Evolutionary conservation across 202 grass and related monocot genomes (phyloP).

Genomic region (Hordeum pubiflorum): DNA sequence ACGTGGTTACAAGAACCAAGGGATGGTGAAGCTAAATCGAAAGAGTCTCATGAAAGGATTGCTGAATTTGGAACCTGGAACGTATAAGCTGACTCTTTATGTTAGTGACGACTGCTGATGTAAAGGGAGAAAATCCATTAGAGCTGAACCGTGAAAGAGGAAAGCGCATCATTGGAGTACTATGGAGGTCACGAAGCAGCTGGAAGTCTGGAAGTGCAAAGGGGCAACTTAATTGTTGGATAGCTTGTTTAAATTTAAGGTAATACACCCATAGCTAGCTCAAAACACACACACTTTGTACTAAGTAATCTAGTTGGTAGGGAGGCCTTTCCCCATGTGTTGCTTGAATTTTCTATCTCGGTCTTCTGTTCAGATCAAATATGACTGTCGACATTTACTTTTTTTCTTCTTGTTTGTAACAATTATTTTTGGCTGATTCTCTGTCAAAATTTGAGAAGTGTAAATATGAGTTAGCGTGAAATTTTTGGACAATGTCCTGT

Average conservation of each 20-base stretch:
- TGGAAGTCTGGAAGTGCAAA: background rate
- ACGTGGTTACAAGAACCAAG: background rate
- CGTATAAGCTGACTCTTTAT: background rate
- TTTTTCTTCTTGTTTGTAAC: background rate
- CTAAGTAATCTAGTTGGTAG: background rate
- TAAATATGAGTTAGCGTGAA: background rate
- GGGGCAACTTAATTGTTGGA: background rate
- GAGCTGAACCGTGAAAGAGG: background rate
- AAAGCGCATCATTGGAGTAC: background rate
- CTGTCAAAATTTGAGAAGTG: background rate
- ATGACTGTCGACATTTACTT: background rate
- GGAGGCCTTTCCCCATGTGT: background rate
- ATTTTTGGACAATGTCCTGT: background rate
- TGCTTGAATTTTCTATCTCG: background rate
- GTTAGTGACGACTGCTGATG: background rate
- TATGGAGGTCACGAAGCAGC: background rate
- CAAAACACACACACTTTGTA: background rate
- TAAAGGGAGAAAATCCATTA: background rate
- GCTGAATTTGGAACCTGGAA: background rate
- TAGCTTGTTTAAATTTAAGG: background rate
- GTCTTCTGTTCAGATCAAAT: background rate
- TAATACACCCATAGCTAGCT: background rate
- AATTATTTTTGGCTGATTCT: background rate
- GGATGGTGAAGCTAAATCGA: conserved; percentile 11
- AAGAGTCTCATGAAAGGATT: background rate